Evolutionary conservation across 768 basidiomycete species (phyloP), one percentile per base, ranked within the genome.

Genomic region (Artomyces pyxidatus): DNA sequence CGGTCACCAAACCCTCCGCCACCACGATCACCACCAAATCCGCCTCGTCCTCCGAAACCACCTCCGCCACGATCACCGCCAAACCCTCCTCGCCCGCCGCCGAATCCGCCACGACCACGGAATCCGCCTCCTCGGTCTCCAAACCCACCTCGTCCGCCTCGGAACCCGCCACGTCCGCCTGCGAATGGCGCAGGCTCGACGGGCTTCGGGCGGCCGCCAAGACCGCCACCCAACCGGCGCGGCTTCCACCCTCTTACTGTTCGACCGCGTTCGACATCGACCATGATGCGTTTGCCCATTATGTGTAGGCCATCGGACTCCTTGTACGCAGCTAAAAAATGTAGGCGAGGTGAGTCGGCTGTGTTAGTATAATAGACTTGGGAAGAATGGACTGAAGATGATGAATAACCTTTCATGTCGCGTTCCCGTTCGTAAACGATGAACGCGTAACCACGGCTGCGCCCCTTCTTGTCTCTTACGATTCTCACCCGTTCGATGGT

Each of bases 231-330:
- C 0, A 98, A 72, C 45, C 94, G 83, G 42, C 92, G 85, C 1
- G 96, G 96, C 64, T 96, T 97, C 96, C 96, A 99, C 2, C 94
- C 96, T 51, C 95, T 83, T 23, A 99, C 96, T 10, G 96, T 99
- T 42, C 96, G 81, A 17, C 96, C 96, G 29, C 96, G 85, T 68
- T 99, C 96, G 54, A 99, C 96, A 63, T 99, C 96, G 45, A 99
- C 95, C 29, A 98, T 75, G 56, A 98, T 94, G 59, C 88, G 80
- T 66, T 96, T 96, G 61, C 91, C 90, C 76, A 93, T 88, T 57
- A 99, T 91, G 54, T 92, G 88, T 38, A 99, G 77, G 21, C 93
- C 90, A 60, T 98, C 95, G 17, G 94, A 97, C 65, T 98, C 96
- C 69, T 98, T 98, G 77, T 98, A 99, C 12, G 95, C 96, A 55